These are phyloP conservation scores for Podospora australis DNA, from an alignment of 495 filamentous ascomycete genomes.

Conservation along the genomic window DNA sequence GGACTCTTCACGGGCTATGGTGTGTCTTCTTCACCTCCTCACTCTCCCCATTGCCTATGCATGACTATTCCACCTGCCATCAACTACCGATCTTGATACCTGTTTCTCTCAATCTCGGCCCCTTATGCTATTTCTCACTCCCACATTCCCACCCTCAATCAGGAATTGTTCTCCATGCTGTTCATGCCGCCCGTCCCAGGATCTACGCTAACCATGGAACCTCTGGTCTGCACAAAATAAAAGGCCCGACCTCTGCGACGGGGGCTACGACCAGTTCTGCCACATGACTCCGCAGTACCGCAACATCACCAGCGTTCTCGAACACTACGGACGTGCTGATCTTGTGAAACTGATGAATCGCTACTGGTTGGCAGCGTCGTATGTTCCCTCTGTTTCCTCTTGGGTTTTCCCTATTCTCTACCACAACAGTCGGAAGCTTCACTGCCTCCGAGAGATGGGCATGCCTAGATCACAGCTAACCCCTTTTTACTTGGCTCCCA, in stretches of 20 bases:
- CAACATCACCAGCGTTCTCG: constrained; percentile 63
- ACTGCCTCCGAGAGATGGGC: too few species aligned
- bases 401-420: too few species aligned
- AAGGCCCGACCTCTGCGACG: constrained; percentile 81
- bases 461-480: too few species aligned
- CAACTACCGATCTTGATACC: too few species aligned
- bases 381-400: constrained; percentile 10
- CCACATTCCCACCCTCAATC: too few species aligned
- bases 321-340: constrained; percentile 52
- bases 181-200: not conserved
- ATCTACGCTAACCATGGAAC: not conserved
- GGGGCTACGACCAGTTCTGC: constrained; percentile 69
- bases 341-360: constrained; percentile 67
- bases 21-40: constrained; percentile 15
- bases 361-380: constrained; percentile 60
- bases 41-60: not conserved
- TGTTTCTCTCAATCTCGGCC: too few species aligned
- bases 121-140: too few species aligned
- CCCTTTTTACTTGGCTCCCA: too few species aligned
- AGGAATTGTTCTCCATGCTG: too few species aligned
- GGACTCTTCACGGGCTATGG: constrained; percentile 89
- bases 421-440: too few species aligned
- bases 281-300: constrained; percentile 59
- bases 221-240: too few species aligned
- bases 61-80: too few species aligned